Evolutionary conservation across 257 asterid genomes (phyloP).

Genomic region (Misopates orontium): DNA sequence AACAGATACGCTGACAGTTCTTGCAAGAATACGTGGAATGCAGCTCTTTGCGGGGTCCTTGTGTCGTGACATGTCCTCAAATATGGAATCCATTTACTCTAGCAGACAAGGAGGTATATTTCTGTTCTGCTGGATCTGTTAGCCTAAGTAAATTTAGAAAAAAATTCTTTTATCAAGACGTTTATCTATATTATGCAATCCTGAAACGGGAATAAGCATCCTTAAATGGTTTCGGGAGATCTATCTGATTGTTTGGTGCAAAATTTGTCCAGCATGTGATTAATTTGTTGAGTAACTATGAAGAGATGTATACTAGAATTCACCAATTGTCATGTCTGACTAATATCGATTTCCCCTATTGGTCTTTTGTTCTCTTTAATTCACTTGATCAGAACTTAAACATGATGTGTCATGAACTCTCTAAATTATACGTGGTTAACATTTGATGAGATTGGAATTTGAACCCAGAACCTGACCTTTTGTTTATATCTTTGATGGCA

Average conservation of each 20-base stretch:
- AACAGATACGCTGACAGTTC: constrained; percentile 46
- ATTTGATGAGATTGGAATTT: too few relatives aligned
- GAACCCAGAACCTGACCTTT: too few relatives aligned
- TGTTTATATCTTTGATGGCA: background rate
- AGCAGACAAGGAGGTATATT: constrained; percentile 47
- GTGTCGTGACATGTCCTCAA: constrained; percentile 40
- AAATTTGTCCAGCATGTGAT: background rate
- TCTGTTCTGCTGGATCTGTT: constrained; percentile 3
- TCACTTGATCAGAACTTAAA: too few relatives aligned
- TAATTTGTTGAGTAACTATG: background rate
- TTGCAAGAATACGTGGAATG: constrained; percentile 68
- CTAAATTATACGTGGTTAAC: too few relatives aligned
- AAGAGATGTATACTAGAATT: too few relatives aligned
- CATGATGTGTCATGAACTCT: too few relatives aligned
- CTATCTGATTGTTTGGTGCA: background rate
- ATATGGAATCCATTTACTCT: constrained; percentile 31
- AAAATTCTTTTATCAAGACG: too few relatives aligned
- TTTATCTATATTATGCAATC: background rate
- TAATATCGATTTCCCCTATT: too few relatives aligned
- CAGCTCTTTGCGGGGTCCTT: constrained; percentile 76
- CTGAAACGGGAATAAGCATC: background rate
- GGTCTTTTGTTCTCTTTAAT: too few relatives aligned
- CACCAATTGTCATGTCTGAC: too few relatives aligned
- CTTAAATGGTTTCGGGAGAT: background rate
- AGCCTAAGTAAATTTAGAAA: background rate